phyloP scores from a whole-genome alignment of 768 basidiomycete genomes.

The Mycena alexandri region DNA sequence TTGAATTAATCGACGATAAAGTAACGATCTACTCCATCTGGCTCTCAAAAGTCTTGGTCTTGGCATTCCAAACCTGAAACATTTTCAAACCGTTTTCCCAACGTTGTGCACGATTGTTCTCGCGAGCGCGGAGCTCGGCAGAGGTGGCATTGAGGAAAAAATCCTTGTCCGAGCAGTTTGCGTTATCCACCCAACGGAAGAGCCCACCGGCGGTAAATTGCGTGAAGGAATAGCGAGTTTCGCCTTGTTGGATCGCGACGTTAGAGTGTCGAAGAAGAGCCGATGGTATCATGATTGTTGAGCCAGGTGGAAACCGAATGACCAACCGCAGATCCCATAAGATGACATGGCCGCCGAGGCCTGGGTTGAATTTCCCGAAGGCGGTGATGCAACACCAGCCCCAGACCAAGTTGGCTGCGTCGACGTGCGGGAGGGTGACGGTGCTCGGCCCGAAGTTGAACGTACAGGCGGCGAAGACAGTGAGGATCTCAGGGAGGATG shows the following conservation, averaged over 20 bases:
- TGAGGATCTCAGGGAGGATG: not conserved
- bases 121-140: no score
- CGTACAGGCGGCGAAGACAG: not conserved
- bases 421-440: constrained; percentile 36
- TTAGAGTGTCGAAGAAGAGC: constrained; percentile 41
- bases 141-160: no score
- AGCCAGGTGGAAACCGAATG: constrained; percentile 39
- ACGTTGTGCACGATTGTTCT: no score
- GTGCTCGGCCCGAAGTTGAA: not conserved
- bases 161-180: constrained; percentile 25
- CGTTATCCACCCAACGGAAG: constrained; percentile 42
- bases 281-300: constrained; percentile 39
- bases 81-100: no score
- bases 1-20: no score
- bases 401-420: constrained; percentile 41
- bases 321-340: constrained; percentile 41
- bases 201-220: constrained; percentile 42
- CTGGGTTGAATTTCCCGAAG: constrained; percentile 41
- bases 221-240: constrained; percentile 37
- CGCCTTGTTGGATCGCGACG: constrained; percentile 29
- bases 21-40: no score
- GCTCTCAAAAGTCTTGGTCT: no score
- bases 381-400: constrained; percentile 45
- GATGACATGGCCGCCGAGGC: constrained; percentile 42
- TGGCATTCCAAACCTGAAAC: no score